These are phyloP conservation scores for Podospora anserina DNA, from an alignment of 495 filamentous ascomycete species.

Conservation along the genomic window DNA sequence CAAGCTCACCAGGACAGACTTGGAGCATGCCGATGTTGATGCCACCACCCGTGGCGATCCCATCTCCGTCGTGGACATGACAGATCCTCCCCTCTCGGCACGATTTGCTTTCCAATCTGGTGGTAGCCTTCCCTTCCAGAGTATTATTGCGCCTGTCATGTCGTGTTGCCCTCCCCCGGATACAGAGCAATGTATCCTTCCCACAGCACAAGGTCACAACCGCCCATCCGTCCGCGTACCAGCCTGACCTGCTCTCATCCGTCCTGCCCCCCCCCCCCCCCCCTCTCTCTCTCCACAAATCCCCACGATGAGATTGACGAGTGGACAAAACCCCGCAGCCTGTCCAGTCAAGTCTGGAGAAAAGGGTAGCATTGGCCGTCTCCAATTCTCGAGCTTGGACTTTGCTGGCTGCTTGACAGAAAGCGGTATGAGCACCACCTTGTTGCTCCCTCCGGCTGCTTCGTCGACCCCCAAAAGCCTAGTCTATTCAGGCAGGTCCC, in stretches of 20 bases:
- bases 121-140: not conserved
- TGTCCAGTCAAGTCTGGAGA: not conserved
- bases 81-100: not conserved
- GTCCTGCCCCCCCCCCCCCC: not conserved
- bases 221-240: not conserved
- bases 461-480: not conserved
- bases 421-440: not conserved
- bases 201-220: not conserved
- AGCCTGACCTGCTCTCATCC: not conserved
- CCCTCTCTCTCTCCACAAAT: not conserved
- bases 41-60: not conserved
- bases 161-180: not conserved
- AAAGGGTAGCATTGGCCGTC: not conserved
- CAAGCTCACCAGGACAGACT: not conserved
- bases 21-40: not conserved
- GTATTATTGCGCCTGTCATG: not conserved
- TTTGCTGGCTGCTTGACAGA: not conserved
- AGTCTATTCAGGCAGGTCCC: not conserved
- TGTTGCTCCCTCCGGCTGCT: not conserved
- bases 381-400: not conserved
- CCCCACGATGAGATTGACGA: not conserved
- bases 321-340: not conserved
- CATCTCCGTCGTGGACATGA: not conserved
- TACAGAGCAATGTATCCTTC: not conserved
- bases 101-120: not conserved